Conservation (phyloP, 2,329 filamentous ascomycete species). For the Emergomyces africanus region DNA sequence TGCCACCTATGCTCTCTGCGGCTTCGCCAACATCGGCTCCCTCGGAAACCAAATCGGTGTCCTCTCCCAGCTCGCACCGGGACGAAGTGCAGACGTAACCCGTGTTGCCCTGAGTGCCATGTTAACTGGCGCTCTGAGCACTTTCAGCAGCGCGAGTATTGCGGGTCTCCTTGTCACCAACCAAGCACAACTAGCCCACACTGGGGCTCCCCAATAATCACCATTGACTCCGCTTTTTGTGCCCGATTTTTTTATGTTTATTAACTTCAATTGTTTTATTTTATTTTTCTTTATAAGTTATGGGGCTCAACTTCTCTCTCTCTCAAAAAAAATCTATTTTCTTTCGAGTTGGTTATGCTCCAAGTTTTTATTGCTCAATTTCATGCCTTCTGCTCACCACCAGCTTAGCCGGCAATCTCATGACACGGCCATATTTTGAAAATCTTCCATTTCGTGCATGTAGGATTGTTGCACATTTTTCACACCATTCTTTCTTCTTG, state of each 20-base stretch:
- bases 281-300: neutral
- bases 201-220: neutral
- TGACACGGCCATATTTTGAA: too few species aligned
- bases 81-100: slow-evolving; percentile 61
- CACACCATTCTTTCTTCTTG: too few species aligned
- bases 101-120: slow-evolving; percentile 64
- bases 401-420: too few species aligned
- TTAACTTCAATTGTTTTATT: neutral
- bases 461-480: too few species aligned
- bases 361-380: too few species aligned
- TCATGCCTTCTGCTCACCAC: too few species aligned
- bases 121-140: slow-evolving; percentile 64
- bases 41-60: slow-evolving; percentile 86
- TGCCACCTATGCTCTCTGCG: slow-evolving; percentile 72
- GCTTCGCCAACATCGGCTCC: slow-evolving; percentile 74
- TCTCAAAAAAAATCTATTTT: neutral
- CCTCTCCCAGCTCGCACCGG: slow-evolving; percentile 65
- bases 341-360: neutral
- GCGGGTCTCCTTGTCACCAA: slow-evolving; percentile 61
- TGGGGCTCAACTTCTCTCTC: neutral
- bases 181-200: slow-evolving; percentile 17
- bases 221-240: too few species aligned
- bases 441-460: too few species aligned
- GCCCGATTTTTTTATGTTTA: neutral
- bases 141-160: slow-evolving; percentile 63